A percentile compares a stretch with the other conserved stretches of the same genome.
These are phyloP conservation scores for Acacia pycnantha DNA, from an alignment of 331 rosid genomes.

Conservation along the genomic window DNA sequence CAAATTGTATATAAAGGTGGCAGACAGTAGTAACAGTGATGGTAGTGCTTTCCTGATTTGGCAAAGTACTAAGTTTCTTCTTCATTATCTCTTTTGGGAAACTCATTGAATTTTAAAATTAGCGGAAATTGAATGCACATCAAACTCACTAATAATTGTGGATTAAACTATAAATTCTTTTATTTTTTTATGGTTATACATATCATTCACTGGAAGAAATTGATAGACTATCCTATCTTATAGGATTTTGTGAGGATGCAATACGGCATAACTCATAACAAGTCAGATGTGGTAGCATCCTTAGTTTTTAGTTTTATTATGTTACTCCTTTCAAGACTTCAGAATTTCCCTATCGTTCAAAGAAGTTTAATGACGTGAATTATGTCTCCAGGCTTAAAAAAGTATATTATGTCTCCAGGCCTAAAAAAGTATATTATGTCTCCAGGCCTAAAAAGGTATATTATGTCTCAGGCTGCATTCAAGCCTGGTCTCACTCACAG, in stretches of 20 bases:
- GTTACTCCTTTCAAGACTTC: not conserved
- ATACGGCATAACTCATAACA: not conserved
- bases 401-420: not conserved
- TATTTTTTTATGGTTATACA: not conserved
- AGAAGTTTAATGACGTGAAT: not conserved
- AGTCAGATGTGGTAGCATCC: constrained; percentile 1
- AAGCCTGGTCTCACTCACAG: not conserved
- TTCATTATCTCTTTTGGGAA: not conserved
- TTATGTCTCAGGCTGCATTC: not conserved
- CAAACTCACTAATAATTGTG: not conserved
- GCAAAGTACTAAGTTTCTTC: not conserved
- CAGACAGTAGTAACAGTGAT: not conserved
- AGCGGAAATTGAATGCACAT: not conserved
- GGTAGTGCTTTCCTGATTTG: not conserved
- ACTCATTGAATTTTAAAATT: not conserved
- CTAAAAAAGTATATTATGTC: not conserved
- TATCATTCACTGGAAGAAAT: not conserved
- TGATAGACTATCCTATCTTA: not conserved
- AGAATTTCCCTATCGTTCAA: not conserved
- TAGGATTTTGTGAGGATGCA: not conserved
- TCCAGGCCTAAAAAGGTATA: not conserved
- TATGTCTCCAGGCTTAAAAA: not conserved
- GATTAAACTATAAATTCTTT: not conserved
- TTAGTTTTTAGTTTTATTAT: not conserved
- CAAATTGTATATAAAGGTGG: not conserved